Evolutionary conservation across 1,139 yeast species (phyloP), one percentile per base, ranked within the genome.

Genomic region (Taphrina communis): DNA sequence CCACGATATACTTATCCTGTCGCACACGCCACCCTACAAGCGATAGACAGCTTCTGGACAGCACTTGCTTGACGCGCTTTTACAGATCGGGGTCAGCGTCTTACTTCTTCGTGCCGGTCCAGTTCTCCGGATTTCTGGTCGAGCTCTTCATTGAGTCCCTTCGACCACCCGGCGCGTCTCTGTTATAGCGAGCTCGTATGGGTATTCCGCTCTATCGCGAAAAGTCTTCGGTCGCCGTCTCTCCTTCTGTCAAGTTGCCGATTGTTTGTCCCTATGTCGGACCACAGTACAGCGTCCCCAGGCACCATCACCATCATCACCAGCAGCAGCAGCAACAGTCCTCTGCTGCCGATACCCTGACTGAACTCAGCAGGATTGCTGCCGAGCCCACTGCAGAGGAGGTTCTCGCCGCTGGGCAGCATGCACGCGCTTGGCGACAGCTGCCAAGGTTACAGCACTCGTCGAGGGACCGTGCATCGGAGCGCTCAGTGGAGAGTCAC

Each of bases 131-230:
- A 25, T 25, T 25, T 25, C 31, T 35, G 42, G 62, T 58, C 53
- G 62, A 58, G 62, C 62, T 58, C 62, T 58, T 58, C 25, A 39
- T 58, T 58, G 62, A 58, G 62, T 19, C 46, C n/a, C 14, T 39
- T 56, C 60, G 60, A 56, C 50, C 41, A 39, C n/a, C 14, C 3
- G 12, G 44, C 44, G 59, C 59, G 25, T 25, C 31, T 25, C 31
- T 25, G 2, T 2, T 25, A 25, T 25, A 25, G 42, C 35, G 36
- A 38, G 14, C 21, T n/a, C 42, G 14, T 7, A 58, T 58, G 62
- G 62, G 62, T 44, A 44, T 58, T 12, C 62, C 62, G n/a, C 52
- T 58, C 41, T 58, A 44, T 17, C 62, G 62, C 53, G 62, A 58
- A 36, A 2, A 21, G 14, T n/a, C 62, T 14, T 6, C 53, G 11